Evolutionary conservation across 371 early-diverging fungal species (phyloP), one percentile per base, ranked within the genome.

Genomic region (Phascolomyces articulosus): DNA sequence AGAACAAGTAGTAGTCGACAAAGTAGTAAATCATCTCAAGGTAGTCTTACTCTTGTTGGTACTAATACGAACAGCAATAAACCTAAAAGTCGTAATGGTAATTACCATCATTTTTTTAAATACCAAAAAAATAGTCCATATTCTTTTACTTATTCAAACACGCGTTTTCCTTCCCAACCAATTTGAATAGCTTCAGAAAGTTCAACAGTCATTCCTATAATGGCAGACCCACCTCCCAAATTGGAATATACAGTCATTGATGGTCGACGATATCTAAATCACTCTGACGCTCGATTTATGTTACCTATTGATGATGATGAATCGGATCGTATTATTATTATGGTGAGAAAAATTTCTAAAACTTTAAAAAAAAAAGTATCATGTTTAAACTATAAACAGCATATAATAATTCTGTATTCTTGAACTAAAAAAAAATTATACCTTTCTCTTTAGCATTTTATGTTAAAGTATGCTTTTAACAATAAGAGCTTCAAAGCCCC

Each of bases 231-330:
- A 10, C 51, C 48, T 4, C 28, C 55, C 1, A 54, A 63, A 48
- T 29, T 66, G 18, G 61, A 66, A 15, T 60, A 49, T 13, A 55
- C 61, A 18, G 40, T 56, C 28, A 24, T 65, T 29, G 49, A 65
- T n/a, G 65, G 62, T 27, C 66, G 70, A 23, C 58, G 63, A 18
- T 70, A 71, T 53, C 41, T 64, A 9, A 24, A 20, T 20, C 40
- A 54, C 20, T 49, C 71, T 20, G 41, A 63, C 20, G 53, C 62
- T 20, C 60, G 53, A 10, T 64, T 48, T 55, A 49, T 63, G 20
- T 31, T 73, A 15, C 77, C 80, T 44, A 69, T 67, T 48, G 77
- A 80, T 55, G 78, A 75, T 34, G 78, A 77, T 29, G 80, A 80
- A 58, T 68, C 72, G 20, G 80, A 80, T 57, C 64, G 80, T 23